phyloP scores from a whole-genome alignment of 805 yeast genomes.

The Gaillardinia entomophila region DNA sequence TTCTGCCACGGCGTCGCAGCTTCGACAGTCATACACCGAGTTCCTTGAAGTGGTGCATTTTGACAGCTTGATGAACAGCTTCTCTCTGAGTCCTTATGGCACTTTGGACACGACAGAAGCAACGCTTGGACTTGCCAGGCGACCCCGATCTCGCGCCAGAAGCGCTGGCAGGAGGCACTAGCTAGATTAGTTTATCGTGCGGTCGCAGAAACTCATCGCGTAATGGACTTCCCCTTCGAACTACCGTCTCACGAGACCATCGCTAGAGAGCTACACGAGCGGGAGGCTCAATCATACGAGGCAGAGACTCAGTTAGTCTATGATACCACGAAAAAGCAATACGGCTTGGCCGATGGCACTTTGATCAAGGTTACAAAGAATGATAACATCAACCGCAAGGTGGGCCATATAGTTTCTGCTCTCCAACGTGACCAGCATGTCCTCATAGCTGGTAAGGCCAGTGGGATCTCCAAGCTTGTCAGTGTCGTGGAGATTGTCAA shows the following conservation, averaged over 20 bases:
- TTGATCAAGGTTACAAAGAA: constrained; percentile 10
- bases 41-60: constrained; percentile 18
- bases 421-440: constrained; percentile 6
- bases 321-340: constrained; percentile 1
- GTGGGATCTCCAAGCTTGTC: constrained; percentile 11
- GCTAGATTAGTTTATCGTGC: background rate
- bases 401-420: constrained; percentile 5
- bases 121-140: constrained; percentile 2
- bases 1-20: constrained; percentile 1
- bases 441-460: constrained; percentile 13
- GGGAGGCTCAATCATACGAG: constrained; percentile 2
- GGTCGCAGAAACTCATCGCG: background rate
- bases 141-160: constrained; percentile 5
- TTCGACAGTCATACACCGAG: constrained; percentile 14
- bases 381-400: constrained; percentile 10
- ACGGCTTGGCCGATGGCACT: constrained; percentile 5
- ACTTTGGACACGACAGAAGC: constrained; percentile 8
- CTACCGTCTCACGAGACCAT: background rate
- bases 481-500: constrained; percentile 16
- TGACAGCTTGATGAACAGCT: constrained; percentile 7
- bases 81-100: constrained; percentile 8
- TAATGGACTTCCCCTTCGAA: background rate
- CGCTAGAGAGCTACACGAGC: constrained; percentile 2
- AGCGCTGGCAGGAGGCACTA: constrained; percentile 3
- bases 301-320: constrained; percentile 5